Percentiles rank a stretch among this genome's conserved stretches.
Evolutionary conservation across 2,329 filamentous ascomycete genomes (phyloP).

Genomic region (Hortaea werneckii): DNA sequence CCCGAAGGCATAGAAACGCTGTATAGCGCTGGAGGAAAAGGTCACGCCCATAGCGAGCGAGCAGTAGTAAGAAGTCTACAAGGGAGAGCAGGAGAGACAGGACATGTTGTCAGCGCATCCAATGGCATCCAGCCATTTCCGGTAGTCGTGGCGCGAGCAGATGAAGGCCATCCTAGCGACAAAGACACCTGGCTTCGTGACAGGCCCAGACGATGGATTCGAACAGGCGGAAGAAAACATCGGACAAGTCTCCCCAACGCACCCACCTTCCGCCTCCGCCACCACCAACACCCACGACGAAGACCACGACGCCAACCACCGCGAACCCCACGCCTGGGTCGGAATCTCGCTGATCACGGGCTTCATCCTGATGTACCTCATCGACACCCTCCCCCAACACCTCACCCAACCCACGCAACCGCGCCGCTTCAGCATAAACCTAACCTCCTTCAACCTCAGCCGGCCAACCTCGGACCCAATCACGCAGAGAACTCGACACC

Average conservation of each 20-base stretch:
- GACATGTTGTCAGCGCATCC: background rate
- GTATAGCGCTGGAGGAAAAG: slow-evolving; percentile 42
- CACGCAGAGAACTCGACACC: slow-evolving; percentile 8
- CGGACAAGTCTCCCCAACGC: slow-evolving; percentile 3
- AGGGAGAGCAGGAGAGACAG: background rate
- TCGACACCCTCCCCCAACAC: slow-evolving; percentile 75
- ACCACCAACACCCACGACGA: background rate
- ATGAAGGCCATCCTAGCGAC: background rate
- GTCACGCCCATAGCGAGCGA: slow-evolving; percentile 10
- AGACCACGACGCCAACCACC: background rate
- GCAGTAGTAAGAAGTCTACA: background rate
- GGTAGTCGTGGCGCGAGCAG: background rate
- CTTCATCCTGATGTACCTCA: slow-evolving; percentile 93
- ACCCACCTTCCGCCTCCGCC: background rate
- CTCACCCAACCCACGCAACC: slow-evolving; percentile 48
- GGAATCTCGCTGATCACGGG: slow-evolving; percentile 78
- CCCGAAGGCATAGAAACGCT: slow-evolving; percentile 91
- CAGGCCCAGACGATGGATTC: slow-evolving; percentile 23
- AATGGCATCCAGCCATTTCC: too few species aligned
- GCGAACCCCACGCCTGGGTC: slow-evolving; percentile 64
- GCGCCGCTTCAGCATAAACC: slow-evolving; percentile 72
- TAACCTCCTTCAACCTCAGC: slow-evolving; percentile 59
- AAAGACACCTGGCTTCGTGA: slow-evolving; percentile 7
- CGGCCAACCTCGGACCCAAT: slow-evolving; percentile 27
- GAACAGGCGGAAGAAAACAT: slow-evolving; percentile 7